Evolutionary conservation across 1,284 basidiomycete species (phyloP).

Genomic region (Prillingera fragicola): DNA sequence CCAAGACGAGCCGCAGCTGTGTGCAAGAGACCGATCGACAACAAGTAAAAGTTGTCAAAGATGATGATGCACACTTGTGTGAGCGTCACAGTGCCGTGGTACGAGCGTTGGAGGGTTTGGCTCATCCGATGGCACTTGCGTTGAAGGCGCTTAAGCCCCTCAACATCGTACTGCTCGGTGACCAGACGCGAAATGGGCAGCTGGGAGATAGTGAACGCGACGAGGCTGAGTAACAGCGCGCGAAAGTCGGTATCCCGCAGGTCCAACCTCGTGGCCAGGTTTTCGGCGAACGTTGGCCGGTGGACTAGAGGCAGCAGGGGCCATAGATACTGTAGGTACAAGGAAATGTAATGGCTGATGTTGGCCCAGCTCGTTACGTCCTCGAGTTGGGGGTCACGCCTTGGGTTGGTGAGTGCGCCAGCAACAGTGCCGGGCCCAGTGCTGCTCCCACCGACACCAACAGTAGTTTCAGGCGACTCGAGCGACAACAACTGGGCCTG

Average conservation of each 20-base stretch:
- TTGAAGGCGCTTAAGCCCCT: constrained; percentile 44
- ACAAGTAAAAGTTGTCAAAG: constrained; percentile 46
- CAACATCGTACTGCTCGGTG: constrained; percentile 41
- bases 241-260: constrained; percentile 43
- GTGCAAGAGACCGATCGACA: constrained; percentile 40
- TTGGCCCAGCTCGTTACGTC: constrained; percentile 45
- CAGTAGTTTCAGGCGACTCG: constrained; percentile 29
- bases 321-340: constrained; percentile 45
- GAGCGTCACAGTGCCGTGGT: constrained; percentile 39
- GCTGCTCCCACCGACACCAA: constrained; percentile 1
- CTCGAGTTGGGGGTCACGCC: constrained; percentile 37
- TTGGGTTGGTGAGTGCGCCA: background rate
- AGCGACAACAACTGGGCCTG: constrained; percentile 39
- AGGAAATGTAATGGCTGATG: constrained; percentile 43
- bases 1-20: constrained; percentile 42
- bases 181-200: constrained; percentile 41
- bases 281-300: constrained; percentile 44
- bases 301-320: constrained; percentile 46
- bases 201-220: constrained; percentile 47
- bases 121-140: constrained; percentile 42
- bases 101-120: constrained; percentile 40
- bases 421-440: background rate
- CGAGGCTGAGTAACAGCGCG: constrained; percentile 43
- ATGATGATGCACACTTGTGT: constrained; percentile 46
- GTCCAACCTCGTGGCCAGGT: constrained; percentile 43